phyloP scores from a whole-genome alignment of 2,329 filamentous ascomycete genomes.

The Aulographum hederae region DNA sequence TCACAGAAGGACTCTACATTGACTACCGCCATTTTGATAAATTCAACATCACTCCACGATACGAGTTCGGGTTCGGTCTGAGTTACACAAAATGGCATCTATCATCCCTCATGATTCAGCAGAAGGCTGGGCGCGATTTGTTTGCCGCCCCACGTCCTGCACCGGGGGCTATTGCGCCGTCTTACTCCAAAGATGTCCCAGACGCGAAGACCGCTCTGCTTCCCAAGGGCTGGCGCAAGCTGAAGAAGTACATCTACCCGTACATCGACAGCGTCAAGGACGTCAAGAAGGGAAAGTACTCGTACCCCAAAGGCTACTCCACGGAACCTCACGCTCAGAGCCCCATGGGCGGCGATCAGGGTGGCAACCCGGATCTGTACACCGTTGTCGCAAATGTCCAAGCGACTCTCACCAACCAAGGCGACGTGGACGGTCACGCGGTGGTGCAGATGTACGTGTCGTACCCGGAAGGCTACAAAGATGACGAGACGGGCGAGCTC shows the following conservation, averaged over 20 bases:
- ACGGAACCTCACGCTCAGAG: slow-evolving; percentile 24
- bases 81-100: slow-evolving; percentile 62
- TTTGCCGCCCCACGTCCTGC: slow-evolving; percentile 23
- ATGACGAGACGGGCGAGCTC: slow-evolving; percentile 21
- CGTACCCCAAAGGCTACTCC: slow-evolving; percentile 39
- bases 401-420: slow-evolving; percentile 42
- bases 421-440: slow-evolving; percentile 30
- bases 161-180: slow-evolving; percentile 26
- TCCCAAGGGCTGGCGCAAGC: slow-evolving; percentile 38
- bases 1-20: slow-evolving; percentile 66
- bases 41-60: slow-evolving; percentile 53
- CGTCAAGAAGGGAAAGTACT: slow-evolving; percentile 22
- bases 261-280: slow-evolving; percentile 39
- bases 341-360: slow-evolving; percentile 49
- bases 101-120: slow-evolving; percentile 29
- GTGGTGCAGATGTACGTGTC: slow-evolving; percentile 40
- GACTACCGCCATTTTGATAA: slow-evolving; percentile 87
- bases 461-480: slow-evolving; percentile 24
- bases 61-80: slow-evolving; percentile 72
- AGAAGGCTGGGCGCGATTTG: slow-evolving; percentile 11
- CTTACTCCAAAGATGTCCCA: slow-evolving; percentile 37
- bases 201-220: slow-evolving; percentile 38
- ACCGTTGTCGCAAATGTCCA: slow-evolving; percentile 32
- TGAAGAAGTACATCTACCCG: slow-evolving; percentile 57
- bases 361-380: slow-evolving; percentile 50